Base-by-base conservation (phyloP, 805 yeast species). In the Debaryomyces castellii region DNA sequence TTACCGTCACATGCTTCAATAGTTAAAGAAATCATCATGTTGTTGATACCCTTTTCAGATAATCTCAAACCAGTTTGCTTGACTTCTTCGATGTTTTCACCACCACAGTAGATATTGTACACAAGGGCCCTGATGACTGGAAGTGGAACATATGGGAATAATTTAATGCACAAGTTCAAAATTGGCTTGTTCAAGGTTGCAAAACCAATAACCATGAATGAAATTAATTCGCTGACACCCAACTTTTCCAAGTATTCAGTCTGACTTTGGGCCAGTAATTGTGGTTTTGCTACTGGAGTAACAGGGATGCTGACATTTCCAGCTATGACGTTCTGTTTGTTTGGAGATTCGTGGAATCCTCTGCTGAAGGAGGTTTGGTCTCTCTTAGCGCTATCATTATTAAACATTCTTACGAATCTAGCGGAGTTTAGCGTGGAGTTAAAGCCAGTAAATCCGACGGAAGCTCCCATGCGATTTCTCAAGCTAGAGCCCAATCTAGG, bases 1-100 rank as follows among this genome's bases (percentile, higher is more conserved):
- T 78, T 78, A 32, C 96, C 96, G 52, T 88, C 88, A 44, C 97
- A 85, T 45, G 94, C 96, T 67, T 91, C 98, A 43, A 91, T 90
- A 12, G 97, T 89, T 63, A 89, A 80, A 1, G 95, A 85, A n/a
- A 91, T 72, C 96, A 91, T 89, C 96, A 91, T 89, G 72, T 91
- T 92, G 54, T 87, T 81, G 59, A 90, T 87, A 8, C 96, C 96
- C 49, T 96, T 76, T 42, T 76, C 64, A 44, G 81, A 73, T 53
- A 91, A 74, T 47, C 81, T 72, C 45, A 74, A 69, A 43, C 96
- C 96, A 3, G 96, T 86, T 45, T 72, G 63, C 44, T 80, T 72
- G 11, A 91, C 94, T 52, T 90, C 87, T 9, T 66, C 65, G 45
- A 85, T 76, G 48, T 78, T 81, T 56, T 87, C 92, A 46, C 98